phyloP scores from a whole-genome alignment of 2,329 filamentous ascomycete species.

The Phialemonium atrogriseum region DNA sequence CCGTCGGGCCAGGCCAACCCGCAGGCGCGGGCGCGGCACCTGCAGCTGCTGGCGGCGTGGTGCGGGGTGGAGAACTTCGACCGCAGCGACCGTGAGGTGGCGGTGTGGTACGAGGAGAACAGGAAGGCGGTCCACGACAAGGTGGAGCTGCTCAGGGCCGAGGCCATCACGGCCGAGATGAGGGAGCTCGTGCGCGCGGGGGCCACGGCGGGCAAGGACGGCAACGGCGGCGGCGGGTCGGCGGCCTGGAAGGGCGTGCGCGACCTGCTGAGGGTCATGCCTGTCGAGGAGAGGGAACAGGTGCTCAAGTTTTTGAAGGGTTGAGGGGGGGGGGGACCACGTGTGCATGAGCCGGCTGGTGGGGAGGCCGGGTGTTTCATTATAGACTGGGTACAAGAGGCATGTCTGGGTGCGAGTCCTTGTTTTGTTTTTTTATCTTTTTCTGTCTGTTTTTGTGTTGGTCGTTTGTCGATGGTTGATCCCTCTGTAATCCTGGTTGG shows the following conservation, averaged over 20 bases:
- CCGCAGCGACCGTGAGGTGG: constrained; percentile 72
- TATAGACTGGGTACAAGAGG: too few relatives aligned
- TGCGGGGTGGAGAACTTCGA: constrained; percentile 70
- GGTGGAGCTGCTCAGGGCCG: constrained; percentile 74
- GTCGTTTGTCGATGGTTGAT: too few relatives aligned
- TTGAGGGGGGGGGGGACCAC: too few relatives aligned
- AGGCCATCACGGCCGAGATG: constrained; percentile 54
- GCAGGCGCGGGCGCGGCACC: constrained; percentile 53
- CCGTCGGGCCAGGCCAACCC: constrained; percentile 34
- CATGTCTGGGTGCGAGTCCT: too few relatives aligned
- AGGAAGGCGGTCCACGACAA: constrained; percentile 73
- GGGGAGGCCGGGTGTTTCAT: too few relatives aligned
- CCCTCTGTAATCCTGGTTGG: too few relatives aligned
- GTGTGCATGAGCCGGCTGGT: too few relatives aligned
- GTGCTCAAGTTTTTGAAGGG: constrained; percentile 55
- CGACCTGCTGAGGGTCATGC: constrained; percentile 77
- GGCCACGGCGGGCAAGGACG: constrained; percentile 61
- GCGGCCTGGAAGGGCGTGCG: constrained; percentile 79
- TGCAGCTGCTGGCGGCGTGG: constrained; percentile 76
- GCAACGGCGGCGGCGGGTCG: constrained; percentile 45
- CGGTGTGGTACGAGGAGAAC: constrained; percentile 95
- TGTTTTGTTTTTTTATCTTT: too few relatives aligned
- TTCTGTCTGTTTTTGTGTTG: too few relatives aligned
- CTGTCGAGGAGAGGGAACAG: constrained; percentile 79
- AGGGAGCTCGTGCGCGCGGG: constrained; percentile 62